Base-by-base conservation (phyloP, 306 rosid species). In the Coriaria nepalensis region DNA sequence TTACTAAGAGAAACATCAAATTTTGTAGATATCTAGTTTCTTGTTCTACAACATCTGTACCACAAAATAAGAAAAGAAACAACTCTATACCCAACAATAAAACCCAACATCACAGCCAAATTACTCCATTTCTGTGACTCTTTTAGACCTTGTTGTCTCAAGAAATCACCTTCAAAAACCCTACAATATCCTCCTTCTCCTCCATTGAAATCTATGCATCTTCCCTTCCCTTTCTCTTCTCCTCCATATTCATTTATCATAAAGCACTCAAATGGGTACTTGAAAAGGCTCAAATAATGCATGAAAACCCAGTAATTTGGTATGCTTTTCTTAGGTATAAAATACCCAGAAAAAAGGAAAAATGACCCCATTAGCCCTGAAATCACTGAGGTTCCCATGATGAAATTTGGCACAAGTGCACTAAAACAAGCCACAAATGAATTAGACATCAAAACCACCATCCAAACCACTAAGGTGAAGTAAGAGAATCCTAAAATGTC, bases 221-320 rank as follows among this genome's bases (percentile, higher is more conserved):
- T 73, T 8, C 40, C 55, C 60, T 49, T 65, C 61, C 87, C 94
- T 67, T 63, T 74, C 52, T 73, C 77, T 29, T 73, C 77, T 34
- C 82, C 95, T 45, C 98, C 98, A 61, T 81, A 85, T 70, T 90
- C 98, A 61, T 85, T 90, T 73, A 90, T 74, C 75, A 90, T 37
- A 56, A 90, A 82, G 53, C 98, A 85, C 73, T 85, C 98, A 64
- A 90, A 90, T 13, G 98, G 98, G 63, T 90, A 90, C 82, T 85
- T 90, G 78, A 90, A 90, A 41, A 90, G 72, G 35, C 94, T 81
- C 75, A 65, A 37, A 56, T 90, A 81, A 64, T 90, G 92, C 95
- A 90, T 79, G 55, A 81, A 90, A 56, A 82, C 68, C 98, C 98
- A 90, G 71, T 90, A 90, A 10, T 59, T 67, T 0, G 98, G 98